Evolutionary conservation across 768 basidiomycete genomes (phyloP).

Genomic region (Fistulinella prunicolor): DNA sequence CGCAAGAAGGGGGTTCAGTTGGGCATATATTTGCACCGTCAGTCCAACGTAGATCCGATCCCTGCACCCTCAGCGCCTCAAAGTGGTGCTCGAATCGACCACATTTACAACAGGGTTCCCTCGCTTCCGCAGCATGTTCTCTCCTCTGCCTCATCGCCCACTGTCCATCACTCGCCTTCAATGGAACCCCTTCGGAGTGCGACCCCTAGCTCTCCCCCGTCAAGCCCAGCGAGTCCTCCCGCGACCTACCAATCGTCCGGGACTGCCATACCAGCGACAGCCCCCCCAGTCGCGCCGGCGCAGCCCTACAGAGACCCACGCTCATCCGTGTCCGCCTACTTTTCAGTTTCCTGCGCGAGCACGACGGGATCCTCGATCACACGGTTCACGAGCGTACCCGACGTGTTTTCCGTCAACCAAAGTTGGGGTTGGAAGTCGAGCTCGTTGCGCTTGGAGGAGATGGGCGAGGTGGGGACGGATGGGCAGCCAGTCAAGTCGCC

Average conservation of each 20-base stretch:
- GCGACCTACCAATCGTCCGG: conserved; percentile 23
- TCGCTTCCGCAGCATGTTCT: conserved; percentile 32
- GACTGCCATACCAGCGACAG: conserved; percentile 39
- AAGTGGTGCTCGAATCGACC: conserved; percentile 27
- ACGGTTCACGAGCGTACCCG: conserved; percentile 81
- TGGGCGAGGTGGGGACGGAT: conserved; percentile 39
- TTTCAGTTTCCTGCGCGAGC: conserved; percentile 78
- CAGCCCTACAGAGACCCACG: conserved; percentile 80
- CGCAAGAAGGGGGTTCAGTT: conserved; percentile 79
- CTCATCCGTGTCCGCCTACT: conserved; percentile 70
- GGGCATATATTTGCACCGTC: conserved; percentile 87
- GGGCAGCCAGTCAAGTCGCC: conserved; percentile 30
- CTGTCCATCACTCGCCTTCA: conserved; percentile 43
- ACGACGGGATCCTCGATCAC: conserved; percentile 80
- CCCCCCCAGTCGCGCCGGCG: conserved; percentile 45
- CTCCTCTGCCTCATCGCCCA: conserved; percentile 24
- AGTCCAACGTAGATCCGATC: conserved; percentile 75
- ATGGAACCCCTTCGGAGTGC: conserved; percentile 46
- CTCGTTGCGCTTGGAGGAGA: conserved; percentile 49
- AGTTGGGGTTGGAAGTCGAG: conserved; percentile 92
- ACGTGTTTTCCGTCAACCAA: conserved; percentile 79
- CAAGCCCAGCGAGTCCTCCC: conserved; percentile 17
- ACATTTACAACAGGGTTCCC: conserved; percentile 29
- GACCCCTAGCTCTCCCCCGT: conserved; percentile 36
- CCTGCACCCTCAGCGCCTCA: conserved; percentile 65